These are phyloP conservation scores for Kluyveromyces nonfermentans DNA, from an alignment of 805 yeast genomes.

Conservation along the genomic window DNA sequence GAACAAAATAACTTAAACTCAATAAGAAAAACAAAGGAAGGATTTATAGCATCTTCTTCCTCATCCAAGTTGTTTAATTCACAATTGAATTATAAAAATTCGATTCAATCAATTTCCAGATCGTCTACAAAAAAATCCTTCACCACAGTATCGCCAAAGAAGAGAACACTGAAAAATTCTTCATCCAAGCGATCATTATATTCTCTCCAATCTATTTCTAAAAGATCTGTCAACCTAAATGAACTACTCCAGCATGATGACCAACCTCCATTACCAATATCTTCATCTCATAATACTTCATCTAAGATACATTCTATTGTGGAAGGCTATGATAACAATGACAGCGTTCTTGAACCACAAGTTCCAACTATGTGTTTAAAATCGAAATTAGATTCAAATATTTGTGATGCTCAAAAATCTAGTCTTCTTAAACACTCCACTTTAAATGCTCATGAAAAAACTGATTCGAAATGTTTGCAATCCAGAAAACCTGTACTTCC, in stretches of 20 bases:
- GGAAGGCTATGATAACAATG: slow-evolving; percentile 1
- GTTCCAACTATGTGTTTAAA: background rate
- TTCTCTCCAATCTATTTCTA: slow-evolving; percentile 28
- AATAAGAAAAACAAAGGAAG: slow-evolving; percentile 5
- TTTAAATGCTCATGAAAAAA: background rate
- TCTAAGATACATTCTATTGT: slow-evolving; percentile 2
- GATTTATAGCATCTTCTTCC: slow-evolving; percentile 23
- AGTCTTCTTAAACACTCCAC: background rate
- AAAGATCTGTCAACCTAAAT: slow-evolving; percentile 26
- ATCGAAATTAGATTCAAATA: background rate
- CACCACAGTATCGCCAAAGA: slow-evolving; percentile 4
- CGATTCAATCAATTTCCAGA: slow-evolving; percentile 4
- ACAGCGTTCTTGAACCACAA: background rate
- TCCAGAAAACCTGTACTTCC: background rate
- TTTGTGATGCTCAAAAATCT: background rate
- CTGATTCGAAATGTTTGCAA: background rate
- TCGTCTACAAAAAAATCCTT: slow-evolving; percentile 16
- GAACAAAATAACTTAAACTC: slow-evolving; percentile 5
- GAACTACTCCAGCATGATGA: slow-evolving; percentile 17
- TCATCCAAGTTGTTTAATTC: slow-evolving; percentile 3
- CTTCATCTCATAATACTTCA: slow-evolving; percentile 1
- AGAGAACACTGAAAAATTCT: slow-evolving; percentile 20
- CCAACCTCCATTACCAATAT: slow-evolving; percentile 14
- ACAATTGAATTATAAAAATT: slow-evolving; percentile 4
- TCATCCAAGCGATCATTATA: slow-evolving; percentile 27